Base-by-base conservation (phyloP, 2,329 filamentous ascomycete genomes). In the Alternaria sp. region DNA sequence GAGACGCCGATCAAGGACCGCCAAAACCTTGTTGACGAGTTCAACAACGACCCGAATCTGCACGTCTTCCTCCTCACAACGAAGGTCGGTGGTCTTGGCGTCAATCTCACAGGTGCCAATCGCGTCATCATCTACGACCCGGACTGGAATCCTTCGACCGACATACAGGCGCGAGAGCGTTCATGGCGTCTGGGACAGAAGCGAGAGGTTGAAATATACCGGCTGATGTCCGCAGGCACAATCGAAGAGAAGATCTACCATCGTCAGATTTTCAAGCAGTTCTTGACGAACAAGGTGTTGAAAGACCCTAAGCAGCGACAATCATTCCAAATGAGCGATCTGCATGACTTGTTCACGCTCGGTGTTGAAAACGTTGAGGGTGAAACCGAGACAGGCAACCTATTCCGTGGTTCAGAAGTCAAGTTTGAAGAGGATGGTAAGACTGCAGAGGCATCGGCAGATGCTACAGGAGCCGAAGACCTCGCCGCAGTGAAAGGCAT, bases 221-320 rank as follows among this genome's bases (percentile, higher is more conserved):
- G 96, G 37, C 86, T 99, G n/a, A 97, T 99, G 92, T 97, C 93
- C 5, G 93, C 95, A 6, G 96, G 96, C 2, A 99, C 96, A 0
- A 99, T 99, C 23, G 96, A 99, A 77, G 96, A 99, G 80, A 99
- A 99, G 83, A 99, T 99, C 28, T 99, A 98, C 67, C 95, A 99
- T 79, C 91, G 96, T 15, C 96, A 99, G 76, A 96, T 99, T 55
- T 99, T 97, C 85, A 99, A 99, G 80, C 95, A 98, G 72, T 97
- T 98, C 76, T 85, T 99, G 65, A 96, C 94, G 4, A 97, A 98
- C 82, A 98, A 98, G 79, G 94, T 99, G 7, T 81, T 99, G 55
- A 94, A 92, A 71, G 95, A 99, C 72, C 94, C 96, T 0, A 97
- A 97, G 75, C 94, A 98, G 79, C 89, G 93, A 21, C 93, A 96